A percentile compares a stretch with the other conserved stretches of the same genome.
Conservation (phyloP, 768 basidiomycete genomes). For the Suillus subaureus region DNA sequence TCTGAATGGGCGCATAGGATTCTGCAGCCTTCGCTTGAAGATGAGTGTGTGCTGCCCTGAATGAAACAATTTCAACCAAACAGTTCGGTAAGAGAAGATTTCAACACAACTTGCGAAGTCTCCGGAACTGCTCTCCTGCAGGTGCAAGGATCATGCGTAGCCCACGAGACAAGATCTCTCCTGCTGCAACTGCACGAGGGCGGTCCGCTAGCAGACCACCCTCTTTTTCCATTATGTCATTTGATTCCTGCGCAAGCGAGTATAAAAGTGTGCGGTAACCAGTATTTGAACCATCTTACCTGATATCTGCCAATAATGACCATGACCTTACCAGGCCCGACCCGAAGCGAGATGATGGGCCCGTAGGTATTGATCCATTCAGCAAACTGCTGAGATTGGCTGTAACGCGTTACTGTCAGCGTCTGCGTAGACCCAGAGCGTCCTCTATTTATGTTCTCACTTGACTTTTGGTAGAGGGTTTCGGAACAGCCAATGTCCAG, state of each 20-base stretch:
- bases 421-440: neutral
- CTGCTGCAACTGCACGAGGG: constrained; percentile 56
- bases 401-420: constrained; percentile 4
- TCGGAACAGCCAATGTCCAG: constrained; percentile 4
- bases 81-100: neutral
- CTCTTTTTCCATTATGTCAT: constrained; percentile 69
- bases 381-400: constrained; percentile 45
- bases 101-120: constrained; percentile 52
- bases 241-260: constrained; percentile 44
- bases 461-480: constrained; percentile 10
- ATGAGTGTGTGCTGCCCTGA: constrained; percentile 59
- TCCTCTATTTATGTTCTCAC: constrained; percentile 16
- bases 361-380: constrained; percentile 65
- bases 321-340: constrained; percentile 40
- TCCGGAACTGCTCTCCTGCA: constrained; percentile 61
- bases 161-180: constrained; percentile 60
- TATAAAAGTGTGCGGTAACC: neutral
- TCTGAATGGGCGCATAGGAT: constrained; percentile 52
- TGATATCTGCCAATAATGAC: constrained; percentile 41
- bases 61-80: neutral
- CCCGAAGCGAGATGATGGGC: constrained; percentile 56
- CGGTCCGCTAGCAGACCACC: constrained; percentile 55
- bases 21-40: constrained; percentile 54
- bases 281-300: constrained; percentile 16
- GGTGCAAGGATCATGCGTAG: constrained; percentile 58